Evolutionary conservation across 129 eudicot genomes (phyloP).

Genomic region (Escallonia herrerae): DNA sequence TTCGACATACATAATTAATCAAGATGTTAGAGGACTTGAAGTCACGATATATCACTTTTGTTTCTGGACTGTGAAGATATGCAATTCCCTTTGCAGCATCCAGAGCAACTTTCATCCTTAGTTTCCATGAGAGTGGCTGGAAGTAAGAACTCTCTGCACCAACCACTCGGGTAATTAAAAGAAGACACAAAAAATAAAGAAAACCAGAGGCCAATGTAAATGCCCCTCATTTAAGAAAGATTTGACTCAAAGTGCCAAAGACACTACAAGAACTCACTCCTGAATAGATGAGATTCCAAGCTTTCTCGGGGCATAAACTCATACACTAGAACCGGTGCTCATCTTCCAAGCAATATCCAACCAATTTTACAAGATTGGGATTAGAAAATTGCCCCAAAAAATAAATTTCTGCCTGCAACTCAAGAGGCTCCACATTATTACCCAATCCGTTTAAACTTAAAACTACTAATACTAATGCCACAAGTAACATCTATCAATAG

Average conservation of each 20-base stretch:
- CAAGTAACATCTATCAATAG: too few relatives aligned
- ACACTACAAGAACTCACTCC: conserved; percentile 38
- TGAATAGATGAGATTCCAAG: conserved; percentile 75
- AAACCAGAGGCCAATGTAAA: neutral
- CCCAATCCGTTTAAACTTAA: neutral
- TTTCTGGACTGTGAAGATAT: conserved; percentile 70
- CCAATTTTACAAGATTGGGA: conserved; percentile 58
- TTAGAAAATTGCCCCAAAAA: conserved; percentile 63
- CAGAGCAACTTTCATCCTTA: conserved; percentile 60
- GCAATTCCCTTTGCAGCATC: conserved; percentile 86
- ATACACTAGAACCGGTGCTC: conserved; percentile 63
- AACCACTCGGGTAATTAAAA: neutral
- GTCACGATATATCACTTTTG: conserved; percentile 72
- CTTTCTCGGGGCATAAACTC: conserved; percentile 84
- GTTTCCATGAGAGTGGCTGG: conserved; percentile 73
- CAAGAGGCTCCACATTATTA: neutral
- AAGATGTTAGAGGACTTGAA: conserved; percentile 64
- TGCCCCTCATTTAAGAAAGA: too few relatives aligned
- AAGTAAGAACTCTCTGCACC: conserved; percentile 52
- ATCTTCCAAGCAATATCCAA: conserved; percentile 74
- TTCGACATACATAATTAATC: conserved; percentile 51
- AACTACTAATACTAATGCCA: neutral
- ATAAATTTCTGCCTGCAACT: conserved; percentile 54
- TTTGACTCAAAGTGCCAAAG: too few relatives aligned
- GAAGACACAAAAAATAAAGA: neutral